Conservation (phyloP, 2,329 filamentous ascomycete species). For the Trichoderma sp. region DNA sequence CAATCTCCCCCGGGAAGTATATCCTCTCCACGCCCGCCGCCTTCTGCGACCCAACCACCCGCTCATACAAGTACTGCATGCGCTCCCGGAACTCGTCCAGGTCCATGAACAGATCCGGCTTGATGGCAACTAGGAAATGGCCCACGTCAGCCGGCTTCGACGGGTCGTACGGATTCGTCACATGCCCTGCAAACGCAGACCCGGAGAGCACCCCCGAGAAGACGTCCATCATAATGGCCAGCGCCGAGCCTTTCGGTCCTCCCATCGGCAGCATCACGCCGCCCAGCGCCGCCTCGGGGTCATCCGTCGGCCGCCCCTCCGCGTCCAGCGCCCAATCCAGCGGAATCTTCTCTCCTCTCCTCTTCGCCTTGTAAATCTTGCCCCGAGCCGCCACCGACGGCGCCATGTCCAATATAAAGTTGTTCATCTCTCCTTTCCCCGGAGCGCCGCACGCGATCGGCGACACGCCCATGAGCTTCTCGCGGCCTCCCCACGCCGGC, state of each 20-base stretch:
- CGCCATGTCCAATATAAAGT: conserved; percentile 77
- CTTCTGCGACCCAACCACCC: conserved; percentile 58
- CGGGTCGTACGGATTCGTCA: conserved; percentile 76
- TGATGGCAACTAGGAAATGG: conserved; percentile 73
- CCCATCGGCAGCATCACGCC: conserved; percentile 88
- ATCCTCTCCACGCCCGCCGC: conserved; percentile 61
- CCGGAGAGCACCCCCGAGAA: conserved; percentile 80
- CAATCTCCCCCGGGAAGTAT: conserved; percentile 66
- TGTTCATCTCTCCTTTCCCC: conserved; percentile 53
- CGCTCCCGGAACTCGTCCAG: conserved; percentile 69
- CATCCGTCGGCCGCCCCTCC: conserved; percentile 70
- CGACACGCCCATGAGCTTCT: conserved; percentile 72
- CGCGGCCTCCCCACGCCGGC: conserved; percentile 70
- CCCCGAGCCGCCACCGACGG: conserved; percentile 71
- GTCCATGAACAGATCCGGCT: conserved; percentile 74
- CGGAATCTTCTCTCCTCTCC: conserved; percentile 71
- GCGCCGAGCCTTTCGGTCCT: conserved; percentile 76
- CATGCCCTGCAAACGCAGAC: conserved; percentile 76
- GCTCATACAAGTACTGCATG: conserved; percentile 59
- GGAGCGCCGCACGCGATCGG: conserved; percentile 79
- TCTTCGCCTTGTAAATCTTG: conserved; percentile 71
- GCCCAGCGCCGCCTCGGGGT: conserved; percentile 70
- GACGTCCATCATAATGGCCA: conserved; percentile 87
- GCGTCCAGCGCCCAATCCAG: conserved; percentile 74
- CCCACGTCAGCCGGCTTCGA: conserved; percentile 71